Evolutionary conservation across 176 grass and related monocot species (phyloP), one percentile per base, ranked within the genome.

Genomic region (Musa schizocarpa): DNA sequence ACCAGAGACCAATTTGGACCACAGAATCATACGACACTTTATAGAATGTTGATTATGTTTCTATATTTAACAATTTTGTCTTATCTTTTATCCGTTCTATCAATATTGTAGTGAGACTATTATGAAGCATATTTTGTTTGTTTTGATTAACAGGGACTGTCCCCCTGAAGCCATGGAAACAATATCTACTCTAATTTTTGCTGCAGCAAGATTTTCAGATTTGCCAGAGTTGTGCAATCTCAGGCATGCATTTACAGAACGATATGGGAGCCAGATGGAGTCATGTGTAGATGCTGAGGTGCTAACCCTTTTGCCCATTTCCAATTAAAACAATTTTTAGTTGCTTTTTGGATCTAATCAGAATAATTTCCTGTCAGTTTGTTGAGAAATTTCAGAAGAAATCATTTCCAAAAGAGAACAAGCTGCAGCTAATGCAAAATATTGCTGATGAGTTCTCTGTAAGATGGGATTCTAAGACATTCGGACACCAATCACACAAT

Each of bases 131-230:
- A 63, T 34, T 86, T 52, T 74, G 19, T 62, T 53, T 29, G 57
- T 82, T 79, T 56, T 57, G 56, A 69, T 74, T 52, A 63, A 78
- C 63, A 99, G 91, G 73, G 96, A 99, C 21, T 99, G 96, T 65
- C 96, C 91, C 81, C 82, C 82, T n/a, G 96, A 99, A 92, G 91
- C 88, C 13, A 77, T 84, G 85, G 96, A 92, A 95, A 81, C 90
- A 54, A 77, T 99, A 52, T 83, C 96, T 65, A 99, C 96, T 74
- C 61, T 99, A 77, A 92, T 92, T 78, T 99, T 99, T 82, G 84
- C 88, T 58, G 83, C 96, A 24, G 96, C 96, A 49, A 91, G 96
- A 88, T 99, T 92, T 84, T 78, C 91, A 12, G 88, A 95, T 81
- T 74, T 99, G 74, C 96, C 90, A 57, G 96, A 99, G 81, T 79